Conservation (phyloP, 2,329 filamentous ascomycete genomes). For the Epichloe gansuensis region DNA sequence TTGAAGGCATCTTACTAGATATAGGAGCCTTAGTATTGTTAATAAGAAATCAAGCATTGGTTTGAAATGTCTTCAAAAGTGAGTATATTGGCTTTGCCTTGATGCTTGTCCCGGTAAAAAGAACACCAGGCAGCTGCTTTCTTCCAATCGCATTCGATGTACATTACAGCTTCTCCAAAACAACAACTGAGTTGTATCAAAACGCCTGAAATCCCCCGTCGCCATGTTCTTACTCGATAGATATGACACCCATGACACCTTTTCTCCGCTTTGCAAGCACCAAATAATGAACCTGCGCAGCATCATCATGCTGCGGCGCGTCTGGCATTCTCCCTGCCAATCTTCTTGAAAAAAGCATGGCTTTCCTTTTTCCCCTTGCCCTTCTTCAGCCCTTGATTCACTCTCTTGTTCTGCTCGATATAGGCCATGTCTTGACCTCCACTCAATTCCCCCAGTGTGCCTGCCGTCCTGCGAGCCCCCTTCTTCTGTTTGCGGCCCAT, state of each 20-base stretch:
- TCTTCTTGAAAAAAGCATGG: conserved; percentile 29
- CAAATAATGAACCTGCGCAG: neutral
- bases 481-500: conserved; percentile 39
- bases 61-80: neutral
- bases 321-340: conserved; percentile 27
- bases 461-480: conserved; percentile 65
- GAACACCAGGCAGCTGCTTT: neutral
- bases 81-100: neutral
- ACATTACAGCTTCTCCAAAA: neutral
- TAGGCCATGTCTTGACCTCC: conserved; percentile 98
- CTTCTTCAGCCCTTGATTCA: conserved; percentile 35
- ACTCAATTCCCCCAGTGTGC: conserved; percentile 70
- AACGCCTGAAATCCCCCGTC: neutral
- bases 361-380: conserved; percentile 26
- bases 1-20: no score
- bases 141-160: neutral
- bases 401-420: conserved; percentile 65
- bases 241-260: neutral
- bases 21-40: no score
- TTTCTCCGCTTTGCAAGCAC: neutral
- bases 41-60: neutral
- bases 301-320: conserved; percentile 20
- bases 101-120: neutral
- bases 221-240: neutral
- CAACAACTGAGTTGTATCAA: neutral